These are phyloP conservation scores for Gossypium mustelinum DNA, from an alignment of 345 rosid genomes.

Conservation along the genomic window DNA sequence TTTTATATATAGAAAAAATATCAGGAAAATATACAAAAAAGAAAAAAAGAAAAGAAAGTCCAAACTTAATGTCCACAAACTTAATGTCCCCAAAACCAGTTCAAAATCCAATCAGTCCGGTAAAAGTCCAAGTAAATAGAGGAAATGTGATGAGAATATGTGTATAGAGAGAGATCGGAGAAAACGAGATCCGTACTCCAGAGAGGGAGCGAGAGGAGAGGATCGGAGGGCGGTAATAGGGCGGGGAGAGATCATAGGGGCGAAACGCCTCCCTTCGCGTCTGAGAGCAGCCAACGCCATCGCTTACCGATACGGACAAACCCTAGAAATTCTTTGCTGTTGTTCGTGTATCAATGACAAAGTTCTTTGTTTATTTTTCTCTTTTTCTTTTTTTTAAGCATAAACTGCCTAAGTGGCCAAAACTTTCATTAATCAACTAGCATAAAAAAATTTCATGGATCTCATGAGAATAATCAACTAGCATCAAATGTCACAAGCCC, in stretches of 20 bases:
- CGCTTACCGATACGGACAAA: conserved; percentile 20
- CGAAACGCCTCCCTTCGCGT: conserved; percentile 75
- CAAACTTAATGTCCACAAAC: not conserved
- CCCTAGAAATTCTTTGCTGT: conserved; percentile 13
- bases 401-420: too few relatives aligned
- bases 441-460: too few relatives aligned
- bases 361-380: too few relatives aligned
- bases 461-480: too few relatives aligned
- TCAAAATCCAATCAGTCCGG: too few relatives aligned
- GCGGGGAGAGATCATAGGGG: conserved; percentile 51
- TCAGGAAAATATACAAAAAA: not conserved
- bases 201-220: conserved; percentile 26
- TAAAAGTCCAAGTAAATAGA: not conserved
- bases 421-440: too few relatives aligned
- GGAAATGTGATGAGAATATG: not conserved
- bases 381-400: too few relatives aligned
- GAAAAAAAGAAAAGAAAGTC: not conserved
- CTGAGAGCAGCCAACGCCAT: conserved; percentile 73
- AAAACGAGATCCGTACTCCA: conserved; percentile 31
- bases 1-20: not conserved
- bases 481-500: too few relatives aligned
- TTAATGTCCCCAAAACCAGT: too few relatives aligned
- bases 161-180: not conserved
- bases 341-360: too few relatives aligned
- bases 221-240: conserved; percentile 49